Base-by-base conservation (phyloP, 805 yeast species). In the Saturnispora silvae region DNA sequence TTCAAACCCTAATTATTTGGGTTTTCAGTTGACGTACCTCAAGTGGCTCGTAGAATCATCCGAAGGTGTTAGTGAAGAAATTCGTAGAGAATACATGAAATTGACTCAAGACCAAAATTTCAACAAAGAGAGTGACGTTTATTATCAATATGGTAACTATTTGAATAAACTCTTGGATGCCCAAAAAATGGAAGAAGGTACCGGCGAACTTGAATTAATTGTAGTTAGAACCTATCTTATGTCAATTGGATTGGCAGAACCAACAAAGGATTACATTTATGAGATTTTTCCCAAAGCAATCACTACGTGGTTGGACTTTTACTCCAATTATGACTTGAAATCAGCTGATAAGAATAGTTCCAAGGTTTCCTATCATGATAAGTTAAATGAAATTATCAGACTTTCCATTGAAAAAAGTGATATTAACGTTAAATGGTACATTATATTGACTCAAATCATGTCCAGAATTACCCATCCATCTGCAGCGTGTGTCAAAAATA, bases 271-370 rank as follows among this genome's bases (percentile, higher is more conserved):
- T 7, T 38, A 41, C 24, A 42, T 40, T 22, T 80, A 75, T 50
- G 96, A 92, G 57, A 80, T 89, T 0, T 60, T 92, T 16, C 97
- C 98, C 0, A 86, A 85, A 49, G 71, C 84, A n/a, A 69, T 87
- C 4, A 85, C 95, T 0, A 68, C 83, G 7, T 92, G 98, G 98
- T 62, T 92, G 18, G 95, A 87, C 48, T 81, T 79, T 54, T 75
- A 69, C 1, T 66, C 64, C 25, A 54, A 50, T 31, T 57, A 56
- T 36, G 37, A 37, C 22, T 25, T 44, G 2, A 17, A 30, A 20
- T 28, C 28, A 20, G 16, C 25, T 8, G 34, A 37, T 16, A 31
- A 31, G 17, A 34, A 32, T 15, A 34, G 33, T 5, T 9, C 31
- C 8, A 19, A 30, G 16, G 22, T 18, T 8, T 30, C 30, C 13